Percentiles rank a stretch among this genome's conserved stretches.
phyloP scores from a whole-genome alignment of 2,329 filamentous ascomycete genomes.

The Macrophomina phaseolina region DNA sequence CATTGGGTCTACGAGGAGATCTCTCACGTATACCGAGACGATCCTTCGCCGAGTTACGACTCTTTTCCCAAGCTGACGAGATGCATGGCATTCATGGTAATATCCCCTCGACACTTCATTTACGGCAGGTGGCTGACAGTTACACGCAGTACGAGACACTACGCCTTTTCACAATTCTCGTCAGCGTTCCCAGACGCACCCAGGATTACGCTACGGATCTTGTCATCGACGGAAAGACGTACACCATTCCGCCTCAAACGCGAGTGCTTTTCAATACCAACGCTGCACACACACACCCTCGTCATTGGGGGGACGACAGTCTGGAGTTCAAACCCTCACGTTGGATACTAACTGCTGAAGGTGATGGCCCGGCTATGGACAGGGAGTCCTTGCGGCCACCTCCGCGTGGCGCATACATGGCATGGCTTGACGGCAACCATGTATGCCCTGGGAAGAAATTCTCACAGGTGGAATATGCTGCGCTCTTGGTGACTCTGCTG shows the following conservation, averaged over 20 bases:
- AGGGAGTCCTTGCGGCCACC: constrained; percentile 22
- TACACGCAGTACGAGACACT: constrained; percentile 48
- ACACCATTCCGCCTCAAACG: background rate
- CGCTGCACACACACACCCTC: constrained; percentile 32
- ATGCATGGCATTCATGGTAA: constrained; percentile 43
- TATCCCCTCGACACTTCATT: too few species aligned
- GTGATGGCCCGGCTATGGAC: background rate
- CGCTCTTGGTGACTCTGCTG: constrained; percentile 32
- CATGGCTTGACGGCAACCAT: constrained; percentile 32
- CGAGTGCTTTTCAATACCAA: constrained; percentile 32
- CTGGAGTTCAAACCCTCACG: constrained; percentile 40
- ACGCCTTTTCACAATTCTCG: constrained; percentile 48
- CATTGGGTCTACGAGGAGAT: constrained; percentile 54
- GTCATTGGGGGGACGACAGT: constrained; percentile 37
- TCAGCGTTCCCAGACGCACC: constrained; percentile 38
- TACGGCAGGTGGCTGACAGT: too few species aligned
- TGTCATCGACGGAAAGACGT: background rate
- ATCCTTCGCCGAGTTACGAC: constrained; percentile 35
- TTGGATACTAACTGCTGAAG: constrained; percentile 36
- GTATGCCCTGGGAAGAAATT: constrained; percentile 37
- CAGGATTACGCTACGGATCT: constrained; percentile 10
- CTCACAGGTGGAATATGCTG: constrained; percentile 34
- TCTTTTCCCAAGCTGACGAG: constrained; percentile 51
- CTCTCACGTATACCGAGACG: constrained; percentile 26
- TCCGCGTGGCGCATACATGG: constrained; percentile 29